Evolutionary conservation across 148 eudicot genomes (phyloP).

Genomic region (Rhododendron molle): DNA sequence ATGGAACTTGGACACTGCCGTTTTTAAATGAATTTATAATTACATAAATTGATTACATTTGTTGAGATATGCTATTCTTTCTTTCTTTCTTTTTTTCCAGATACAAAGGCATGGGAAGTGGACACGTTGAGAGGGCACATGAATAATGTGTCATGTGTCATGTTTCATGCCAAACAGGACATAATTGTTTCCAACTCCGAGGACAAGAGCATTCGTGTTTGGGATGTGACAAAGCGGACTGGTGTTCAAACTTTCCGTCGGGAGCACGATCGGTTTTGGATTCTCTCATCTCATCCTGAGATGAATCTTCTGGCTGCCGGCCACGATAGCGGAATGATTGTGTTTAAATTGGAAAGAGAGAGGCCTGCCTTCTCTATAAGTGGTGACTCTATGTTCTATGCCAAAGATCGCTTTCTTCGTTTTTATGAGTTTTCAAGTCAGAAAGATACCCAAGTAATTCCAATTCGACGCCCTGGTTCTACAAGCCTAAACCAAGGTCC

Average conservation of each 20-base stretch:
- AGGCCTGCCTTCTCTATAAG: constrained; percentile 89
- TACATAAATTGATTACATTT: background rate
- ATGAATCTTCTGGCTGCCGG: constrained; percentile 98
- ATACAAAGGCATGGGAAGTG: constrained; percentile 99
- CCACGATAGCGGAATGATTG: constrained; percentile 97
- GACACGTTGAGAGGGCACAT: constrained; percentile 92
- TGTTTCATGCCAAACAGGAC: constrained; percentile 88
- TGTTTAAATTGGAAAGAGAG: constrained; percentile 93
- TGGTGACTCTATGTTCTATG: constrained; percentile 76
- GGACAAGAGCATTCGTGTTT: constrained; percentile 95
- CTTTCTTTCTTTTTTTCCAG: constrained; percentile 37
- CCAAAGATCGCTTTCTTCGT: constrained; percentile 82
- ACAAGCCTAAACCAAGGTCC: constrained; percentile 80
- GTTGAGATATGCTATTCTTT: background rate
- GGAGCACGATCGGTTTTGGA: constrained; percentile 98
- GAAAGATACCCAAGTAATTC: constrained; percentile 73
- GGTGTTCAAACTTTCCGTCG: constrained; percentile 93
- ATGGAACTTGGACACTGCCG: background rate
- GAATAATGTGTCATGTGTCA: constrained; percentile 91
- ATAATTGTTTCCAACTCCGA: constrained; percentile 93
- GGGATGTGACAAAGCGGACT: constrained; percentile 97
- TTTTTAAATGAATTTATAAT: background rate
- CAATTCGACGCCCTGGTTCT: constrained; percentile 87
- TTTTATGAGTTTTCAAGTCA: constrained; percentile 77
- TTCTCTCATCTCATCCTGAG: constrained; percentile 85